Base-by-base conservation (phyloP, 495 filamentous ascomycete species). In the Penicillium macrosclerotiorum region DNA sequence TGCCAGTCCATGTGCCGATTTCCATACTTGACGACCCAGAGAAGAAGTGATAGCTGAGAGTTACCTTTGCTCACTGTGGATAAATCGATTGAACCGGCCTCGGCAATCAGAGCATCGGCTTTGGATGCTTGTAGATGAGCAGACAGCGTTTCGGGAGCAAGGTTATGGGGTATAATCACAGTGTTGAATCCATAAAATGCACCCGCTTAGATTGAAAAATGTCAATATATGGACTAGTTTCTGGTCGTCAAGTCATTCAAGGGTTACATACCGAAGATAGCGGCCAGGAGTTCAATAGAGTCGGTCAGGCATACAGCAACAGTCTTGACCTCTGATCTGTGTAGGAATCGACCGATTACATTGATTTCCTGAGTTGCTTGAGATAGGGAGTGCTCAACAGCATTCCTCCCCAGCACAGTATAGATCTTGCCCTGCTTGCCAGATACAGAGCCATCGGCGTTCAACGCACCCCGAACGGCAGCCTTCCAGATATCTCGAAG, bases 271-370 rank as follows among this genome's bases (percentile, higher is more conserved):
- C 82, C 81, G 54, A 88, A 88, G n/a, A 86, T 64, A 17, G 80
- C 68, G 19, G 77, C 81, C 32, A 98, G 71, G 38, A 94, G 81
- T 65, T 97, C 93, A 57, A 95, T 74, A 34, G 89, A 94, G 71
- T 99, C 96, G 3, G 90, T 90, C 19, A 97, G 79, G 64, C 93
- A 94, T 51, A 99, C 77, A 18, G 89, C 93, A 19, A 97, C 87
- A 25, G 80, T 83, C 60, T 83, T 84, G n/a, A 77, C 85, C 12
- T 81, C 80, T 47, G 85, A 76, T 8, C 65, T 55, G 48, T 83
- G 76, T 32, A 97, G 69, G 51, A 90, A 76, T 49, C 81, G 73
- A 47, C 93, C 93, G 47, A 97, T 82, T 7, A 94, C 78, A 64
- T 86, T 88, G 59, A 97, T 95, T 65, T 95, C 85, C 45, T 83